These are phyloP conservation scores for Handroanthus guayacan DNA, from an alignment of 257 asterid genomes.

Conservation along the genomic window DNA sequence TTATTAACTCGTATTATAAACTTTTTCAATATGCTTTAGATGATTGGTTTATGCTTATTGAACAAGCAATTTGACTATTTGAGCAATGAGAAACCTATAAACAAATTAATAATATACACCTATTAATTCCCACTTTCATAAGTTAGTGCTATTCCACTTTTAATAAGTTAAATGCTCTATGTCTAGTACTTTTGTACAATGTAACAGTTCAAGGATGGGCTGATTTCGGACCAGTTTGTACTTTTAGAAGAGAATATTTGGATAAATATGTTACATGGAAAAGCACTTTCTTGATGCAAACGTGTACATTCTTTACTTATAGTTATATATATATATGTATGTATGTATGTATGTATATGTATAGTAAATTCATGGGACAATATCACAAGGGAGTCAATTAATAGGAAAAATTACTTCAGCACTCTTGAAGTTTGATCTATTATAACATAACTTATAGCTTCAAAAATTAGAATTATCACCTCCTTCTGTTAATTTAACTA, in stretches of 20 bases:
- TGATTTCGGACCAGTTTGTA: neutral
- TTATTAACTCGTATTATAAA: too few species aligned
- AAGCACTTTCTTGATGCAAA: neutral
- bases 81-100: neutral
- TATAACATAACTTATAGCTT: too few species aligned
- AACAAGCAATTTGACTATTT: too few species aligned
- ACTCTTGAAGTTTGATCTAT: too few species aligned
- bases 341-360: too few species aligned
- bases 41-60: neutral
- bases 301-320: too few species aligned
- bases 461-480: too few species aligned
- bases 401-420: too few species aligned
- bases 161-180: too few species aligned
- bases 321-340: neutral
- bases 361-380: too few species aligned
- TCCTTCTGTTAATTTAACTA: too few species aligned
- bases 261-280: neutral
- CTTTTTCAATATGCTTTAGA: neutral
- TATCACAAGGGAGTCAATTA: too few species aligned
- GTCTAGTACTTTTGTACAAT: neutral
- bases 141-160: constrained; percentile 3
- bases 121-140: neutral
- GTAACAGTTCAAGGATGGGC: neutral
- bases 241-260: constrained; percentile 21
- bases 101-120: neutral